Evolutionary conservation across 768 basidiomycete genomes (phyloP).

Genomic region (Leccinum subgranulosum): DNA sequence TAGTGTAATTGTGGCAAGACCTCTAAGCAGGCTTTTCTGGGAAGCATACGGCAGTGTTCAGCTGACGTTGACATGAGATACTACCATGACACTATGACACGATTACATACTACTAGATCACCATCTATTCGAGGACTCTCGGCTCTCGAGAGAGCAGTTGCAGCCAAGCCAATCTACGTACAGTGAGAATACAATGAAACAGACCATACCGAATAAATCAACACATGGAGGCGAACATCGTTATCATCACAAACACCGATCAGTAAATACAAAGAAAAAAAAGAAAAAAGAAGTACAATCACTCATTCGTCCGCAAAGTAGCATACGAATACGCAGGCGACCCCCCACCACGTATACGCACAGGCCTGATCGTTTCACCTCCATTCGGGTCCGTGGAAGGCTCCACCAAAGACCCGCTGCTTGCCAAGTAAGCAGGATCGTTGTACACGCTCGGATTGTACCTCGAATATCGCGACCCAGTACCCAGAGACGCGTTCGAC

Average conservation of each 20-base stretch:
- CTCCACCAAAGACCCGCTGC: conserved; percentile 28
- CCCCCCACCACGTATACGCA: conserved; percentile 10
- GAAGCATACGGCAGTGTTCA: not conserved
- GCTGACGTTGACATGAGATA: not conserved
- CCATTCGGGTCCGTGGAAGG: conserved; percentile 22
- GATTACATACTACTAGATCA: not conserved
- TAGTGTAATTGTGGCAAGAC: not conserved
- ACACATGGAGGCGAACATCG: not conserved
- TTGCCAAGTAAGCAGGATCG: conserved; percentile 23
- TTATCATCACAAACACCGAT: not conserved
- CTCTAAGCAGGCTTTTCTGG: not conserved
- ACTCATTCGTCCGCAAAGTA: conserved; percentile 14
- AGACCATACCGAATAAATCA: conserved; percentile 9
- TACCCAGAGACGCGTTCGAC: conserved; percentile 25
- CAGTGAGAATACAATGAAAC: conserved; percentile 9
- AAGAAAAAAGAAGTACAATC: not conserved
- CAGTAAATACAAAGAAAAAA: not conserved
- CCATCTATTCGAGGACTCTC: not conserved
- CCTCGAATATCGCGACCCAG: conserved; percentile 15
- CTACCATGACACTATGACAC: not conserved
- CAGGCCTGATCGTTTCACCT: conserved; percentile 16
- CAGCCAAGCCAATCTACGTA: not conserved
- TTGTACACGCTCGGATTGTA: conserved; percentile 26
- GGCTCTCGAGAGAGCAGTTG: not conserved
- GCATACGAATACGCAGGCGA: conserved; percentile 22